Evolutionary conservation across 2,329 filamentous ascomycete species (phyloP).

Genomic region (Ceratocystis destructans): DNA sequence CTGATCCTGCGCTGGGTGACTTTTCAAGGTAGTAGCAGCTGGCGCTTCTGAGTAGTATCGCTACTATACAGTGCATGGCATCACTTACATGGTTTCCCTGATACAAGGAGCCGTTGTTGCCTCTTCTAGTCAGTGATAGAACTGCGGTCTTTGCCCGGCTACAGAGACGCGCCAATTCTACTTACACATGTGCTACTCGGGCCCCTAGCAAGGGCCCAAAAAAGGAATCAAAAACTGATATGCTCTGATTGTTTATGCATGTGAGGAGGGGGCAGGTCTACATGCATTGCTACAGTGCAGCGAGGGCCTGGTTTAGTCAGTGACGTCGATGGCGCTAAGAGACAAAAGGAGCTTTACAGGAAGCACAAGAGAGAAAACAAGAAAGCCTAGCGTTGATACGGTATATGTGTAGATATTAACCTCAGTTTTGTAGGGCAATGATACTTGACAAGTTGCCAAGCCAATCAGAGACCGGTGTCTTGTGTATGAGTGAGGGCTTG

Average conservation of each 20-base stretch:
- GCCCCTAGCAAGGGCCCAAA: background rate
- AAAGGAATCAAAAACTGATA: slow-evolving; percentile 24
- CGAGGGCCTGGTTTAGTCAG: background rate
- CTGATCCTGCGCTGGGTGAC: background rate
- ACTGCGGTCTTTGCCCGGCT: background rate
- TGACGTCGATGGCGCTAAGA: background rate
- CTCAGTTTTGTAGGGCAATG: background rate
- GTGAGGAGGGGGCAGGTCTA: background rate
- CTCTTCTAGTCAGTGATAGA: background rate
- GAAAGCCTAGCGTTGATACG: background rate
- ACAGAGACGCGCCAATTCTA: background rate
- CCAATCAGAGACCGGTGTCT: background rate
- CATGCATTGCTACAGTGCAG: background rate
- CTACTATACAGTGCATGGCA: background rate
- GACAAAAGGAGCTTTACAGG: background rate
- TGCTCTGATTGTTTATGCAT: slow-evolving; percentile 14
- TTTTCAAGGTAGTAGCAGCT: background rate
- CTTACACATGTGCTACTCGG: background rate
- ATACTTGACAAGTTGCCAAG: background rate
- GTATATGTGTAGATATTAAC: background rate
- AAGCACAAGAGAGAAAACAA: background rate
- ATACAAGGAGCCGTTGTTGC: background rate
- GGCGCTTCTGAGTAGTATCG: background rate
- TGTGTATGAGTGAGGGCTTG: background rate
- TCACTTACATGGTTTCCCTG: background rate